These are phyloP conservation scores for Nelumbo lutea DNA, from an alignment of 164 flowering plant genomes.

Conservation along the genomic window DNA sequence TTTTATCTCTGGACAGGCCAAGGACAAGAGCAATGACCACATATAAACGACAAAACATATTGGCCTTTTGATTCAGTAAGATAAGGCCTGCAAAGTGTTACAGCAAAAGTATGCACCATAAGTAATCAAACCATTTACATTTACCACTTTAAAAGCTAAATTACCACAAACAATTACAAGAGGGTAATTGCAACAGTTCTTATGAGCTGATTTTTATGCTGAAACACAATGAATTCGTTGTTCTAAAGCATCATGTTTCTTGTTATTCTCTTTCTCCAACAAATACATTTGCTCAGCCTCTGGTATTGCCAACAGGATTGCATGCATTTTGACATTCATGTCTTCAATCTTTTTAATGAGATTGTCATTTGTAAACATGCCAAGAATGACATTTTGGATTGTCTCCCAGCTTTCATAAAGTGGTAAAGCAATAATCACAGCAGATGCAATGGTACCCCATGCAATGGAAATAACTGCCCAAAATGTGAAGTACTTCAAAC, in stretches of 20 bases:
- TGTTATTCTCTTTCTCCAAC: constrained; percentile 27
- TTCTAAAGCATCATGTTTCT: constrained; percentile 28
- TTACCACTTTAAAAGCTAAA: no score
- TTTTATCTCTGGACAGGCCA: no score
- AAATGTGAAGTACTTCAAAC: constrained; percentile 77
- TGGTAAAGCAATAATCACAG: constrained; percentile 72
- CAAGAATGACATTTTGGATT: constrained; percentile 44
- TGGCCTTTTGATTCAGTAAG: no score
- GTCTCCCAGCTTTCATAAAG: constrained; percentile 84
- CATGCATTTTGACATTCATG: constrained; percentile 47
- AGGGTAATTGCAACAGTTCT: neutral
- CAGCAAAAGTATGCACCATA: no score
- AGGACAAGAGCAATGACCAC: no score
- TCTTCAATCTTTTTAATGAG: constrained; percentile 75
- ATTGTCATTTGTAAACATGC: constrained; percentile 82
- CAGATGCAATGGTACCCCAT: constrained; percentile 94
- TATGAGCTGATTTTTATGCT: neutral
- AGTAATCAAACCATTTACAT: no score
- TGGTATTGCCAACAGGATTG: constrained; percentile 56
- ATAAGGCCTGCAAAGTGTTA: no score
- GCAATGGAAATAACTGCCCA: constrained; percentile 88
- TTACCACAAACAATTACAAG: no score
- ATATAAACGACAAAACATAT: no score
- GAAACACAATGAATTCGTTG: constrained; percentile 6
- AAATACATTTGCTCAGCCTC: constrained; percentile 47